A percentile compares a stretch with the other conserved stretches of the same genome.
Conservation (phyloP, 2,329 filamentous ascomycete genomes). For the Ceratocystiopsis minuta region DNA sequence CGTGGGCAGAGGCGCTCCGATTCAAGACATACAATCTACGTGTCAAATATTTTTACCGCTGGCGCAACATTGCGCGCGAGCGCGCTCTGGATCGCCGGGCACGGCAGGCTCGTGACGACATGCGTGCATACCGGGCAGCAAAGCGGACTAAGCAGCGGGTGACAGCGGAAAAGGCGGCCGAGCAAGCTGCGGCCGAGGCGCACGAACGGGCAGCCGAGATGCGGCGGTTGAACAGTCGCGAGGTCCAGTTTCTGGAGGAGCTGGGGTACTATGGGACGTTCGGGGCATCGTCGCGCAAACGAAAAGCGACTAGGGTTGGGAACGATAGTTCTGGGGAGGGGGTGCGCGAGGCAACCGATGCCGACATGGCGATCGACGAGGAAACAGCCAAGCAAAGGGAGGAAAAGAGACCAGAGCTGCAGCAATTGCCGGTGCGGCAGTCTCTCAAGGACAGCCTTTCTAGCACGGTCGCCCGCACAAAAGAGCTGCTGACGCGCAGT, state of each 20-base stretch:
- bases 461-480: conserved; percentile 4
- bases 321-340: not conserved
- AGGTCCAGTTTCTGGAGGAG: conserved; percentile 7
- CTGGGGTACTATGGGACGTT: conserved; percentile 7
- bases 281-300: conserved; percentile 2
- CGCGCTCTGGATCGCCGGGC: conserved; percentile 31
- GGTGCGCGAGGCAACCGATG: not conserved
- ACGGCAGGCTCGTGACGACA: conserved; percentile 31
- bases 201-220: conserved; percentile 4
- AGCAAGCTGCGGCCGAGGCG: conserved; percentile 17
- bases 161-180: conserved; percentile 19
- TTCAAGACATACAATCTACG: conserved; percentile 31
- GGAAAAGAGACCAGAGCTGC: not conserved
- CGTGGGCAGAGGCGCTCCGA: conserved; percentile 26
- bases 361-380: no score
- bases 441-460: conserved; percentile 2
- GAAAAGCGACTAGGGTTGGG: conserved; percentile 1
- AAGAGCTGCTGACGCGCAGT: conserved; percentile 4
- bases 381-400: no score
- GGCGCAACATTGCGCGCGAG: conserved; percentile 31
- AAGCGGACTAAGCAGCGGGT: conserved; percentile 15
- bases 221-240: conserved; percentile 12
- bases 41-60: conserved; percentile 38
- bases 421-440: not conserved
- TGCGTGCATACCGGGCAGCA: conserved; percentile 19